These are phyloP conservation scores for Phlebiopsis gigantea DNA, from an alignment of 768 basidiomycete genomes.

Conservation along the genomic window DNA sequence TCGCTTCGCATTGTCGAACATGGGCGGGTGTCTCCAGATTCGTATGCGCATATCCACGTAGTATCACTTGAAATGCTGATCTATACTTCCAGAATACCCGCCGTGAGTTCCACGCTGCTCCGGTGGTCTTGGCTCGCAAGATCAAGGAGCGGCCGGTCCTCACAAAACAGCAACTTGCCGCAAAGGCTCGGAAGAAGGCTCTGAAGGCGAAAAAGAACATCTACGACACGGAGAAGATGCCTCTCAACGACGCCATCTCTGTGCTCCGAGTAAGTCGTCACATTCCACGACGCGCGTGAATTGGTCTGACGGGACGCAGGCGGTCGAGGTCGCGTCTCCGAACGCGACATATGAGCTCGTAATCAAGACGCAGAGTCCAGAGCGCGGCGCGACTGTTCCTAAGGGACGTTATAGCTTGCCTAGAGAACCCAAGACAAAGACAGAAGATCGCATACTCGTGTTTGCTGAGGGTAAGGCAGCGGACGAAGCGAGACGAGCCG, in stretches of 20 bases:
- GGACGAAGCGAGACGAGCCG: conserved; percentile 79
- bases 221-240: conserved; percentile 62
- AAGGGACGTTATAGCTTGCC: conserved; percentile 88
- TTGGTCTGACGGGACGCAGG: conserved; percentile 37
- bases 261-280: conserved; percentile 58
- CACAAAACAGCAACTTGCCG: conserved; percentile 67
- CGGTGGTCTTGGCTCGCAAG: conserved; percentile 40
- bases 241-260: conserved; percentile 58
- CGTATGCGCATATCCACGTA: background rate
- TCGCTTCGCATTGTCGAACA: conserved; percentile 23
- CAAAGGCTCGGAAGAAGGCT: conserved; percentile 56
- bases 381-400: conserved; percentile 72
- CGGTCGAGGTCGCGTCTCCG: conserved; percentile 78
- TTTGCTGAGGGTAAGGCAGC: conserved; percentile 85
- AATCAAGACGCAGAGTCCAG: conserved; percentile 52
- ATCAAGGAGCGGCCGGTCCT: conserved; percentile 51
- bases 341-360: conserved; percentile 74
- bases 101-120: conserved; percentile 47
- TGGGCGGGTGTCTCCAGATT: conserved; percentile 13
- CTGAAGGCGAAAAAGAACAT: conserved; percentile 48
- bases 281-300: background rate
- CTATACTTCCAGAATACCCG: conserved; percentile 23
- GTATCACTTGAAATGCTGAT: background rate
- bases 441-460: conserved; percentile 79
- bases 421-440: conserved; percentile 66